Base-by-base conservation (phyloP, 768 basidiomycete genomes). In the Suillus luteus region DNA sequence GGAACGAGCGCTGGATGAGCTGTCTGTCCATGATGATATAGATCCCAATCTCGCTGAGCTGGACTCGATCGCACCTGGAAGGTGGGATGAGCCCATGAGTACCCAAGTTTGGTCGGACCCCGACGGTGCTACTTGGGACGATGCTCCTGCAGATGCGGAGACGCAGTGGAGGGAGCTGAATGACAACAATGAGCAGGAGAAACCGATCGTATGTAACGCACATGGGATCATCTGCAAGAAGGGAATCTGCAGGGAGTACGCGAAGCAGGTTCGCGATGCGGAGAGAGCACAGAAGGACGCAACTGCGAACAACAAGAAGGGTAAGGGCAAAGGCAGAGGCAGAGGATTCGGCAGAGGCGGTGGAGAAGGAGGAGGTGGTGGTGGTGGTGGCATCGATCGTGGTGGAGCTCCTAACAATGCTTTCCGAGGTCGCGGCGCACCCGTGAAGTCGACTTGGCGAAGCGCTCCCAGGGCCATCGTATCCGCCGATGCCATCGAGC, bases 181-280 rank as follows among this genome's bases (percentile, higher is more conserved):
- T 11, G 37, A 46, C 31, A 60, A 64, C 22, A 60, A 65, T 61
- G 55, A 64, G 35, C 10, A 51, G 12, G 52, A 33, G 19, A 62
- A 64, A 49, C 68, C 66, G 55, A 44, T 64, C 6, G 35, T 71
- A 55, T 79, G 78, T 64, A 65, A 62, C 1, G 75, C 71, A 35
- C 79, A 80, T 54, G 75, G 76, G 11, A 49, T 65, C 33, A 69
- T 78, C 15, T 79, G 78, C 68, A 76, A 68, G 63, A 76, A 75
- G 65, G 76, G 78, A 60, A 79, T 79, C 52, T 79, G 78, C 41
- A 61, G 57, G 58, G 73, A 73, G 62, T 76, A 77, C 54, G 75
- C 73, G 2, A 68, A n/a, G 38, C 71, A 74, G 64, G 11, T 70
- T 22, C 71, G 75, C 27, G 48, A 64, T 1, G 2, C 52, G 5